Base-by-base conservation (phyloP, 768 basidiomycete species). In the Pleurotus tuoliensis region DNA sequence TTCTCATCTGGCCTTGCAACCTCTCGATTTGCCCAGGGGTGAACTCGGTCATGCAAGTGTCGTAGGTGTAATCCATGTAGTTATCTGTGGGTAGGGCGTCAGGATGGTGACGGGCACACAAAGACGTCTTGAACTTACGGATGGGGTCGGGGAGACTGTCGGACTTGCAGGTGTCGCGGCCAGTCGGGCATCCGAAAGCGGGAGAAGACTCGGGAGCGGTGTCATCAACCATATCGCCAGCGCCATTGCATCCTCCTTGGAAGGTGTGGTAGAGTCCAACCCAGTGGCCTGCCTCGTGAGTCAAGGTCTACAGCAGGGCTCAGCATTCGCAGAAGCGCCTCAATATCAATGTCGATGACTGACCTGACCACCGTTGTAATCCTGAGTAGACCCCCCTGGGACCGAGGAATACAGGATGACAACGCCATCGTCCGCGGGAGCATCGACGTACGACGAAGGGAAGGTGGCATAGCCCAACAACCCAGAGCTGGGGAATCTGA, bases 21-120 rank as follows among this genome's bases (percentile, higher is more conserved):
- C 79, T 78, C 34, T 69, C 67, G 57, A 58, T 61, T 62, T 82
- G 80, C 38, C 79, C 79, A 43, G 68, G 34, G 24, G 79, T 80
- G 68, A 81, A 82, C 56, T 75, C 59, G 58, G 56, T 71, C 78
- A 79, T 81, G 74, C 80, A 82, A 56, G 70, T 63, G 60, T 82
- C 79, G 56, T 77, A 67, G 27, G 69, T 71, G 71, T 80, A 81
- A 65, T 82, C 81, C 80, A 82, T 81, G 71, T 69, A 81, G 70
- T 81, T 80, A 64, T 73, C 73, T 73, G 55, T 44, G 59, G 18
- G 41, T 22, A 41, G 22, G 30, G 30, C 30, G 9, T 34, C 30
- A 34, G 9, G 11, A 34, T 34, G 30, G n/a, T n/a, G n/a, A n/a
- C n/a, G n/a, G n/a, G n/a, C n/a, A n/a, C n/a, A n/a, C n/a, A n/a